Conservation (phyloP, 2,329 filamentous ascomycete genomes). For the Diplodia scrobiculata region DNA sequence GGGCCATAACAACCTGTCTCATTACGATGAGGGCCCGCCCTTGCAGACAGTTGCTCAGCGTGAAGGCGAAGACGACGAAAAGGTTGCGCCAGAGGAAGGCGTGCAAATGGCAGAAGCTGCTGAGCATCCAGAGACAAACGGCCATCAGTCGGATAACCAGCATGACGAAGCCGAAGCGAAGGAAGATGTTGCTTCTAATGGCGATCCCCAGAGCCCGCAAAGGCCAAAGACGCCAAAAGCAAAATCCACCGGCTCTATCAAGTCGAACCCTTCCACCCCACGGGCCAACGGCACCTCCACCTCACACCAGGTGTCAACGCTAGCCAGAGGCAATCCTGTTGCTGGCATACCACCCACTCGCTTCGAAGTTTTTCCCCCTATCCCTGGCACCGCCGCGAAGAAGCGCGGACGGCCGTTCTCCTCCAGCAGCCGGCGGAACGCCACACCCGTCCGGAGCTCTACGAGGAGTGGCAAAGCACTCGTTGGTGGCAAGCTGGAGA, state of each 20-base stretch:
- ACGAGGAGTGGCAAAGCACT: slow-evolving; percentile 40
- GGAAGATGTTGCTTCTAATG: not conserved
- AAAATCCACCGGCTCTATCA: slow-evolving; percentile 10
- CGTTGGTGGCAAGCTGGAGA: slow-evolving; percentile 36
- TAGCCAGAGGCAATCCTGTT: slow-evolving; percentile 22
- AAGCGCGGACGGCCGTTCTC: slow-evolving; percentile 45
- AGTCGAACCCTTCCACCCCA: slow-evolving; percentile 21
- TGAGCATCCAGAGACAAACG: slow-evolving; percentile 11
- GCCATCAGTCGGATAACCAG: slow-evolving; percentile 18
- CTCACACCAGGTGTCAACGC: slow-evolving; percentile 32
- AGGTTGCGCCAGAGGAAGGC: slow-evolving; percentile 48
- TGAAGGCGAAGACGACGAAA: slow-evolving; percentile 65
- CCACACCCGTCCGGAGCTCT: slow-evolving; percentile 42
- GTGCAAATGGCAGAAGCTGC: slow-evolving; percentile 42
- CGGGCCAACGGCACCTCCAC: slow-evolving; percentile 22
- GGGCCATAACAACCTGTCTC: slow-evolving; percentile 79
- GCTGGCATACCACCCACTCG: slow-evolving; percentile 65
- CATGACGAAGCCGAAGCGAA: not conserved
- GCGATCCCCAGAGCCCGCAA: slow-evolving; percentile 11
- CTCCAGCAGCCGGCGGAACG: slow-evolving; percentile 40
- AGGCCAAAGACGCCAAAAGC: slow-evolving; percentile 18
- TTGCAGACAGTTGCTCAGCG: slow-evolving; percentile 85
- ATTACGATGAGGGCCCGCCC: slow-evolving; percentile 78
- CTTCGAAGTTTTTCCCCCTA: slow-evolving; percentile 76
- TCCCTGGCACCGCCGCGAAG: slow-evolving; percentile 53